Evolutionary conservation across 306 rosid genomes (phyloP).

Genomic region (Pachyrhizus erosus): DNA sequence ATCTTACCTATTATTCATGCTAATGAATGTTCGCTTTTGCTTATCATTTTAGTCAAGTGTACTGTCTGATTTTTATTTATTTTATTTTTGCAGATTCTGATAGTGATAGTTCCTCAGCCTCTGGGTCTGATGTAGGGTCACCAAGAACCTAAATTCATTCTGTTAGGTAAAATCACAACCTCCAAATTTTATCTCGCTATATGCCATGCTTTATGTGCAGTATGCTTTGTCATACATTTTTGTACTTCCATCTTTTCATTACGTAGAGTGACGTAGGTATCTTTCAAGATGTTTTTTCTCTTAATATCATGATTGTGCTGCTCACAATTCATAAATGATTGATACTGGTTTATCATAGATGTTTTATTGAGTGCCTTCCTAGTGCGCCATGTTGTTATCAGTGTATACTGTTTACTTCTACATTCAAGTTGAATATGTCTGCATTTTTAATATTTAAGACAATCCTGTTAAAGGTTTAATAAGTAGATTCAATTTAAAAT

Average conservation of each 20-base stretch:
- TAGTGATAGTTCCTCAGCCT: conserved; percentile 91
- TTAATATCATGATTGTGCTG: conserved; percentile 11
- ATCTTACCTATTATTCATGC: not conserved
- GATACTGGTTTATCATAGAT: conserved; percentile 6
- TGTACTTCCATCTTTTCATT: not conserved
- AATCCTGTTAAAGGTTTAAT: not conserved
- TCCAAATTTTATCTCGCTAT: not conserved
- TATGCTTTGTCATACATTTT: not conserved
- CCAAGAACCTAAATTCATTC: conserved; percentile 54
- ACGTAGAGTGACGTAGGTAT: not conserved
- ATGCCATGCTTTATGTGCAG: conserved; percentile 9
- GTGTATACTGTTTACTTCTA: not conserved
- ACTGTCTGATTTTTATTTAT: conserved; percentile 29
- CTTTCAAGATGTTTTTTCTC: conserved; percentile 26
- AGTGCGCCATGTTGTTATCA: conserved; percentile 5
- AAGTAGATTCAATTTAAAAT: not conserved
- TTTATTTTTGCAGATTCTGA: conserved; percentile 80
- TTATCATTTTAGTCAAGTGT: conserved; percentile 25
- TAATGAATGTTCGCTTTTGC: not conserved
- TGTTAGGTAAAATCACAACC: conserved; percentile 55
- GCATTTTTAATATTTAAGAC: conserved; percentile 9
- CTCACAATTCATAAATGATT: conserved; percentile 12
- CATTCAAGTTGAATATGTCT: not conserved
- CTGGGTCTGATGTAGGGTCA: conserved; percentile 90
- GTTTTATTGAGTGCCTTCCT: conserved; percentile 13